Base-by-base conservation (phyloP, 257 asterid genomes). In the Scutellaria galericulata region DNA sequence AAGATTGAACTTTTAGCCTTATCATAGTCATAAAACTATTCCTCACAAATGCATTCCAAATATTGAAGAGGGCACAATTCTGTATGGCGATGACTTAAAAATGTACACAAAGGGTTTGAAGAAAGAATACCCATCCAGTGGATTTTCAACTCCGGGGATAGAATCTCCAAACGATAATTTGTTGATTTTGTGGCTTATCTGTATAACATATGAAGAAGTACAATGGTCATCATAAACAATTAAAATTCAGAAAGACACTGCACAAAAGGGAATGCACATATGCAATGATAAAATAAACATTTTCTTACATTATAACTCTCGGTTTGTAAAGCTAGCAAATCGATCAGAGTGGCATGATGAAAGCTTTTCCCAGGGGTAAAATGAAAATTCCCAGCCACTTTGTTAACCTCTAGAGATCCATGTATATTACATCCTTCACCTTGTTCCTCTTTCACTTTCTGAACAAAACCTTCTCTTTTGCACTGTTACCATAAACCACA, bases 381-480 rank as follows among this genome's bases (percentile, higher is more conserved):
- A 78, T 92, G 98, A 69, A 95, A 90, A 83, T 87, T 95, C 74
- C 98, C 99, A 73, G 99, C 99, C 78, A 95, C 99, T 83, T 84
- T 90, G 80, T 95, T 92, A 60, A 95, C 98, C 86, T 85, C 99
- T 74, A 95, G 80, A 75, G 96, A 85, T 74, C 99, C 99, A 72
- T 95, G 96, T 79, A 95, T 90, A 80, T 87, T 92, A 81, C 99
- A 95, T 54, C 99, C 99, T 89, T 95, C 99, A 73, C 99, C 99
- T 53, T 83, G 91, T 81, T 95, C 99, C 68, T 87, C 98, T 75
- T 87, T 87, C 73, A 95, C 82, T 81, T 81, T 88, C 76, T 92
- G 92, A 76, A 92, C 84, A 82, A 90, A 92, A 35, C 95, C 98
- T 82, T 95, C 99, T 77, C 99, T 82, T 78, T 85, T 81, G 87